phyloP scores from a whole-genome alignment of 257 asterid genomes.

The Pogostemon cablin region DNA sequence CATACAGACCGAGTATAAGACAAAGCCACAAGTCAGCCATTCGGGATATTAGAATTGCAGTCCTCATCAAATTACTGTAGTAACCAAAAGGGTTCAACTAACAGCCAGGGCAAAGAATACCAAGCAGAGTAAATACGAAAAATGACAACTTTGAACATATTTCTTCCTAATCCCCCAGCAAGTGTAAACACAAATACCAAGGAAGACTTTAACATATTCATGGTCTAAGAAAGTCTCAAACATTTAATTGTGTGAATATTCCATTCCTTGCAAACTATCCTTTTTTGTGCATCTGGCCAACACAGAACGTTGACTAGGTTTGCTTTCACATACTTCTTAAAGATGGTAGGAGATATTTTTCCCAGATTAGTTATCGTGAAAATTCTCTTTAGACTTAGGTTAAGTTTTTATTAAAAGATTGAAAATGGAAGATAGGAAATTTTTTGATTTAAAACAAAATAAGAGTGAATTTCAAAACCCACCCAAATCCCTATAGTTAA shows the following conservation, averaged over 20 bases:
- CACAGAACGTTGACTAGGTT: background rate
- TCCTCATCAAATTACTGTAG: background rate
- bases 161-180: slow-evolving; percentile 1
- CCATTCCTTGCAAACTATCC: background rate
- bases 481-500: background rate
- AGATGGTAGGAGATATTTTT: background rate
- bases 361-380: background rate
- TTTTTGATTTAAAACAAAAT: background rate
- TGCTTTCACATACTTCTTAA: slow-evolving; percentile 5
- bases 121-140: background rate
- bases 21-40: no score
- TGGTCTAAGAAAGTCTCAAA: background rate
- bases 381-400: background rate
- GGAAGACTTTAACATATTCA: background rate
- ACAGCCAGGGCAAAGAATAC: background rate
- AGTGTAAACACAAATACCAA: background rate
- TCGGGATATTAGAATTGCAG: background rate
- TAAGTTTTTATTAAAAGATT: background rate
- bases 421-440: background rate
- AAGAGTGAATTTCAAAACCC: background rate
- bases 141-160: background rate
- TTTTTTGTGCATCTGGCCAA: background rate
- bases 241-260: background rate
- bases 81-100: background rate
- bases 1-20: background rate